These are phyloP conservation scores for Mycena haematopus DNA, from an alignment of 768 basidiomycete genomes.

Conservation along the genomic window DNA sequence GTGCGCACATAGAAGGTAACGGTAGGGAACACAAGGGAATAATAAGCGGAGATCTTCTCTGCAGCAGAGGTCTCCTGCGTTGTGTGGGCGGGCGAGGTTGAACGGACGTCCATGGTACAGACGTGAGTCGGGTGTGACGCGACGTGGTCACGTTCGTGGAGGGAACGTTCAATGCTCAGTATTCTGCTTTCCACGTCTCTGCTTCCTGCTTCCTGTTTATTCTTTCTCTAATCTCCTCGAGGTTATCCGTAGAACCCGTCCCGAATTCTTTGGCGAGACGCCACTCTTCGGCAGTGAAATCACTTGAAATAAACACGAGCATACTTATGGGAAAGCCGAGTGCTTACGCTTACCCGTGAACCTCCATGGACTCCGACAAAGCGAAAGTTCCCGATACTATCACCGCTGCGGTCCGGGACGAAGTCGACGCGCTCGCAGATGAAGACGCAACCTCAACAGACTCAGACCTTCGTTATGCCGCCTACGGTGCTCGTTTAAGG, in stretches of 20 bases:
- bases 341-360: too few species aligned
- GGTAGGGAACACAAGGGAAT: conserved; percentile 90
- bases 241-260: too few species aligned
- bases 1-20: conserved; percentile 98
- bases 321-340: too few species aligned
- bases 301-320: too few species aligned
- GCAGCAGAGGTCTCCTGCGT: conserved; percentile 16
- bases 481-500: conserved; percentile 78
- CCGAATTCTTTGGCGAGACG: too few species aligned
- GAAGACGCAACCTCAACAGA: conserved; percentile 70
- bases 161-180: too few species aligned
- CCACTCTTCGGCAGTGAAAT: too few species aligned
- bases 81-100: conserved; percentile 22
- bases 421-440: conserved; percentile 66
- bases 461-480: conserved; percentile 73
- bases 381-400: conserved; percentile 35
- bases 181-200: too few species aligned
- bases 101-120: conserved; percentile 7
- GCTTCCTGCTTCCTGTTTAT: too few species aligned
- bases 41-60: conserved; percentile 91
- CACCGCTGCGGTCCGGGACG: conserved; percentile 50
- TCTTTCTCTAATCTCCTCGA: too few species aligned
- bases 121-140: not conserved
- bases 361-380: conserved; percentile 32
- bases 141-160: too few species aligned